These are phyloP conservation scores for Trichoderma polysporum DNA, from an alignment of 2,329 filamentous ascomycete genomes.

Conservation along the genomic window DNA sequence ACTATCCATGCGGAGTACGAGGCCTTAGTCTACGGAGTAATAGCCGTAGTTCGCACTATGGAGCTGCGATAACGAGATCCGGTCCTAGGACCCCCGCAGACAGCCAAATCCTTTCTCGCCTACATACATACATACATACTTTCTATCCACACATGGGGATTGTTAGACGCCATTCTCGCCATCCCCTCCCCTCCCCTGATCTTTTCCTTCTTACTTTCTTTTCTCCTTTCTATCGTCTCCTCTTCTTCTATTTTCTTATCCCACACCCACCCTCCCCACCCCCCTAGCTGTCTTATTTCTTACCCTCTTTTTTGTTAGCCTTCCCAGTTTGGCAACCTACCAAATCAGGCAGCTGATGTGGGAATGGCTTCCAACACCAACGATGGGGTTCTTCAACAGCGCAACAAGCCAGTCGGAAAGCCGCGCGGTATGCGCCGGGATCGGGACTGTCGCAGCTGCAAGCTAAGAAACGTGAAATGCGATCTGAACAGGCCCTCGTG, in stretches of 20 bases:
- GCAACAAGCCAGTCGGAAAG: slow-evolving; percentile 27
- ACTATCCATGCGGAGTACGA: background rate
- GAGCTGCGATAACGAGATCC: slow-evolving; percentile 18
- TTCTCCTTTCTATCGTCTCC: background rate
- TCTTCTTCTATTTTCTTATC: background rate
- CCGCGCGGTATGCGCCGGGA: slow-evolving; percentile 33
- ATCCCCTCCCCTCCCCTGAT: background rate
- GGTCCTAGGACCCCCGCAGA: slow-evolving; percentile 12
- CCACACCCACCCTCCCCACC: background rate
- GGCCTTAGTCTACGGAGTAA: background rate
- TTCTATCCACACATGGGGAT: background rate
- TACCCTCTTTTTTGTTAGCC: background rate
- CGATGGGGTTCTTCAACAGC: slow-evolving; percentile 8
- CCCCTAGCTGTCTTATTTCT: background rate
- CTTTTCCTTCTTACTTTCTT: background rate
- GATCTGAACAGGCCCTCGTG: slow-evolving; percentile 33
- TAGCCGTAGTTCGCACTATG: slow-evolving; percentile 11
- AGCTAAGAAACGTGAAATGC: slow-evolving; percentile 29
- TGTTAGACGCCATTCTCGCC: background rate
- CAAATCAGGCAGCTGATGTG: slow-evolving; percentile 4
- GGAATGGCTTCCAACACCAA: slow-evolving; percentile 19
- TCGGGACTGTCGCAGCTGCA: slow-evolving; percentile 32
- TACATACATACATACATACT: slow-evolving; percentile 1
- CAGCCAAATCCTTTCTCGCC: slow-evolving; percentile 7
- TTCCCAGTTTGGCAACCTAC: slow-evolving; percentile 4